Conservation (phyloP, 768 basidiomycete genomes). For the Termitomyces sp. region DNA sequence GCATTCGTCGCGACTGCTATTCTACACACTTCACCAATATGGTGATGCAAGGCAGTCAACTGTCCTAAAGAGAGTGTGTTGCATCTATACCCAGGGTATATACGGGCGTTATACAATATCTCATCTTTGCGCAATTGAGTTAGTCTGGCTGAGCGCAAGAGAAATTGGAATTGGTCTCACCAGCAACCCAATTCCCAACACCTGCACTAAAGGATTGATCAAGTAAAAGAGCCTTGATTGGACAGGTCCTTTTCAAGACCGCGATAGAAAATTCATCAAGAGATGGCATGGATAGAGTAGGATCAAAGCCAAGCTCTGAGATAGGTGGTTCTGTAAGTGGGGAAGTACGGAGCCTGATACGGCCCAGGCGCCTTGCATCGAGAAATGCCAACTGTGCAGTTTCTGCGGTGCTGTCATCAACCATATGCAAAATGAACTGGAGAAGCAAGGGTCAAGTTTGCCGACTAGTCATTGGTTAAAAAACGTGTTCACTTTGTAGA, state of each 20-base stretch:
- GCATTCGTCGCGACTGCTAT: conserved; percentile 68
- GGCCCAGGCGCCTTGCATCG: conserved; percentile 68
- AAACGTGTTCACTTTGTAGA: conserved; percentile 47
- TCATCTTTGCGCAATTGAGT: conserved; percentile 42
- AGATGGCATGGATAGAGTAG: conserved; percentile 64
- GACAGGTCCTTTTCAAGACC: conserved; percentile 54
- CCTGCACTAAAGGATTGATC: conserved; percentile 82
- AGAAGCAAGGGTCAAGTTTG: background rate
- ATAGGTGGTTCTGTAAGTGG: conserved; percentile 68
- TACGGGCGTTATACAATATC: conserved; percentile 67
- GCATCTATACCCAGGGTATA: conserved; percentile 70
- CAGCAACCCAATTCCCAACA: conserved; percentile 82
- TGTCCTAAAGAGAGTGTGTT: conserved; percentile 51
- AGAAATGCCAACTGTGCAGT: conserved; percentile 61
- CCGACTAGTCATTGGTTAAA: background rate
- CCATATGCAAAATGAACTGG: conserved; percentile 66
- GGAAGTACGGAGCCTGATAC: conserved; percentile 57
- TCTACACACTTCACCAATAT: conserved; percentile 52
- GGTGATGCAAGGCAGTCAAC: conserved; percentile 45
- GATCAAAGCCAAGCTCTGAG: conserved; percentile 73
- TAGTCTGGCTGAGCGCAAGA: background rate
- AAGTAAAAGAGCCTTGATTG: conserved; percentile 72
- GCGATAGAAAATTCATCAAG: conserved; percentile 45
- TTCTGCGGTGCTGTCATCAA: conserved; percentile 29
- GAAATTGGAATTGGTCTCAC: conserved; percentile 26